These are phyloP conservation scores for Primulina eburnea DNA, from an alignment of 257 asterid genomes.

Conservation along the genomic window DNA sequence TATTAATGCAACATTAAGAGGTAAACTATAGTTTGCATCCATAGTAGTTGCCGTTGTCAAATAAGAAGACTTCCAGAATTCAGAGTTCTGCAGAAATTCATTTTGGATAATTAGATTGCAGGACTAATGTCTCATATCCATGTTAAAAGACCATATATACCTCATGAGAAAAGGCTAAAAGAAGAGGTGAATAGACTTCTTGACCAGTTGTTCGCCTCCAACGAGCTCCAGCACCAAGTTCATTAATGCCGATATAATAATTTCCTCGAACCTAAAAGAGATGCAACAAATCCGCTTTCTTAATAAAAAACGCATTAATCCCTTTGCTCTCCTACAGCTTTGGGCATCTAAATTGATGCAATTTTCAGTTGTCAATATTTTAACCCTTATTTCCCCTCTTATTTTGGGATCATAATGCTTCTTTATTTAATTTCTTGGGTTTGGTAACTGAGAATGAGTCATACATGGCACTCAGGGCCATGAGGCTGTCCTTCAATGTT, in stretches of 20 bases:
- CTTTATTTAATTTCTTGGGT: background rate
- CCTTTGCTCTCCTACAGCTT: background rate
- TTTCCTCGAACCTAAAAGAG: constrained; percentile 68
- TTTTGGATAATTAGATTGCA: constrained; percentile 13
- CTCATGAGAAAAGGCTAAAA: constrained; percentile 71
- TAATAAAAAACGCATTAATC: background rate
- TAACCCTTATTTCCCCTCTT: background rate
- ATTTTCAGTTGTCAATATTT: no score
- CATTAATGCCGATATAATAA: constrained; percentile 52
- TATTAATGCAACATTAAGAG: constrained; percentile 67
- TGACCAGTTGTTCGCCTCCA: constrained; percentile 88
- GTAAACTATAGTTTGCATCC: constrained; percentile 65
- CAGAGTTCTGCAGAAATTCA: constrained; percentile 46
- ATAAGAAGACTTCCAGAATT: constrained; percentile 56
- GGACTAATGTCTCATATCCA: background rate
- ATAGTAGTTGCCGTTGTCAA: constrained; percentile 43
- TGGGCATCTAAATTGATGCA: background rate
- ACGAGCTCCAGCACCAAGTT: constrained; percentile 59
- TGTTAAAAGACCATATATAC: constrained; percentile 30
- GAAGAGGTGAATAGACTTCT: constrained; percentile 84
- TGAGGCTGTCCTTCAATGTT: no score
- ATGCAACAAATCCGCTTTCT: background rate
- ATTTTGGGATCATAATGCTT: background rate
- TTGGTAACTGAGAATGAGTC: no score
- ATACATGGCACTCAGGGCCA: background rate